Conservation (phyloP, 2,329 filamentous ascomycete genomes). For the Colletotrichum sp. region DNA sequence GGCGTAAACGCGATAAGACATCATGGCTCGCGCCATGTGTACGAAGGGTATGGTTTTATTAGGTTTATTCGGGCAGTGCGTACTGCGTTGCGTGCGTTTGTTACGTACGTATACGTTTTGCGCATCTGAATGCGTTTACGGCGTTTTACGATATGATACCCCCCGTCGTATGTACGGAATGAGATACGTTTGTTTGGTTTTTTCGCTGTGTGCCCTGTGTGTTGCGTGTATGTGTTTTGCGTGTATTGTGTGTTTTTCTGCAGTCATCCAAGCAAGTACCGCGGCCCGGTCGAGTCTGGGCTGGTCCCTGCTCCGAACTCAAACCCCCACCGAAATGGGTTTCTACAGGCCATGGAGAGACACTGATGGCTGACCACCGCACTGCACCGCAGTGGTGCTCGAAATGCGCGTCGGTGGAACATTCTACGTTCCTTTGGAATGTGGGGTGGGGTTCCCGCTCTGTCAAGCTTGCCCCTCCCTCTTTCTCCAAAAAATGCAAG, state of each 20-base stretch:
- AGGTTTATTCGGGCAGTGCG: constrained; percentile 13
- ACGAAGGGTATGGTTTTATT: constrained; percentile 1
- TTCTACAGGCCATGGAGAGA: neutral
- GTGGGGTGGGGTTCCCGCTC: neutral
- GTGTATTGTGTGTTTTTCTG: neutral
- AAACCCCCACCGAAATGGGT: neutral
- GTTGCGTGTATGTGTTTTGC: constrained; percentile 18
- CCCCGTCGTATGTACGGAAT: constrained; percentile 15
- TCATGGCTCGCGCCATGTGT: constrained; percentile 14
- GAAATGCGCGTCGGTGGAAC: neutral
- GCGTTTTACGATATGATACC: constrained; percentile 20
- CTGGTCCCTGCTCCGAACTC: constrained; percentile 3
- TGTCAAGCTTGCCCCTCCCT: neutral
- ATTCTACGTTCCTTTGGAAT: constrained; percentile 13
- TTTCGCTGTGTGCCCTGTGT: constrained; percentile 23
- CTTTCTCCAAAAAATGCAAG: constrained; percentile 1
- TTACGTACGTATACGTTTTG: constrained; percentile 8
- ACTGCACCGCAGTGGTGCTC: neutral
- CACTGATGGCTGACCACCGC: neutral
- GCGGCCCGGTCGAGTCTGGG: neutral
- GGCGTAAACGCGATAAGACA: constrained; percentile 14
- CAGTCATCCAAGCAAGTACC: neutral
- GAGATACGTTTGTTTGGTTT: constrained; percentile 24
- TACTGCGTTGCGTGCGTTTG: constrained; percentile 15
- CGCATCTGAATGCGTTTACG: constrained; percentile 11